These are phyloP conservation scores for Pulveroboletus sp. DNA, from an alignment of 768 basidiomycete genomes.

Conservation along the genomic window DNA sequence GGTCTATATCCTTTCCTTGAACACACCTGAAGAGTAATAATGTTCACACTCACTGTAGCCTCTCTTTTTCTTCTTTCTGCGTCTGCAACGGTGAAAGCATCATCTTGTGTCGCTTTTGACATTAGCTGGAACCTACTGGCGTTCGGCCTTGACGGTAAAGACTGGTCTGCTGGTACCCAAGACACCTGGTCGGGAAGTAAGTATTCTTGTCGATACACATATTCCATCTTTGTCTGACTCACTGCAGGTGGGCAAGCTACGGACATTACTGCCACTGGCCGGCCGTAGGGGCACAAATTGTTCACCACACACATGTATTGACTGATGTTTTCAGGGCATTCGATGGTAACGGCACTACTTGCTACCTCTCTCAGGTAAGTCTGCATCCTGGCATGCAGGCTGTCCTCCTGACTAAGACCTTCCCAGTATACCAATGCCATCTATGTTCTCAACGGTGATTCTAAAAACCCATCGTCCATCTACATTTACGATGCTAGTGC, in stretches of 20 bases:
- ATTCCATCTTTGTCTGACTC: slow-evolving; percentile 1
- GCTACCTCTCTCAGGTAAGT: slow-evolving; percentile 66
- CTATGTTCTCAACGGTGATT: slow-evolving; percentile 79
- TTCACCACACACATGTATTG: neutral
- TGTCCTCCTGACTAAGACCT: neutral
- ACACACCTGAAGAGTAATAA: slow-evolving; percentile 14
- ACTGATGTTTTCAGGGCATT: slow-evolving; percentile 47
- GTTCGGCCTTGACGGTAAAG: slow-evolving; percentile 79
- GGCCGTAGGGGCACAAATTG: slow-evolving; percentile 56
- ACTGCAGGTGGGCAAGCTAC: slow-evolving; percentile 36
- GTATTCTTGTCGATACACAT: slow-evolving; percentile 6
- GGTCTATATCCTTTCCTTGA: neutral
- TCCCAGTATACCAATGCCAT: slow-evolving; percentile 76
- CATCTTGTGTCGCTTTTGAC: slow-evolving; percentile 78
- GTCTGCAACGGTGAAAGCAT: slow-evolving; percentile 32
- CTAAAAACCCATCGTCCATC: slow-evolving; percentile 58
- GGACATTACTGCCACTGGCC: slow-evolving; percentile 67
- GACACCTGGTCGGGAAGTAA: slow-evolving; percentile 60
- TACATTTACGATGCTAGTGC: slow-evolving; percentile 77
- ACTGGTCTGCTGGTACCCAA: slow-evolving; percentile 75
- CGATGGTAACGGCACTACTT: slow-evolving; percentile 56
- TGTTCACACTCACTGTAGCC: slow-evolving; percentile 43
- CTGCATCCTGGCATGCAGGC: neutral
- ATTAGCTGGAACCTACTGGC: slow-evolving; percentile 76
- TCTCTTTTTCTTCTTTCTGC: slow-evolving; percentile 48